phyloP scores from a whole-genome alignment of 306 rosid species.

The Ceratonia siliqua region DNA sequence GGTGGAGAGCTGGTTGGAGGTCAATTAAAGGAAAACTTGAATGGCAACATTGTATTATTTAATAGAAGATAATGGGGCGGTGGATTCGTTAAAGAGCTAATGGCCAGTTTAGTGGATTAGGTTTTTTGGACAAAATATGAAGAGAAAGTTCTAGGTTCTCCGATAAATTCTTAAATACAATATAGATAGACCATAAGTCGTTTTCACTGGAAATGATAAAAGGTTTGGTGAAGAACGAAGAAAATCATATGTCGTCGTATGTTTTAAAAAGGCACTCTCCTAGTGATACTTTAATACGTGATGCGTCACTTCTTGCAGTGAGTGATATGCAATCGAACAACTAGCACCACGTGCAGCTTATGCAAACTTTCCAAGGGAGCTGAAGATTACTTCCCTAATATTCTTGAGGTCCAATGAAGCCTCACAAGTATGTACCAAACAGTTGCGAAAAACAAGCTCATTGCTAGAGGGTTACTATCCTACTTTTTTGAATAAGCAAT shows the following conservation, averaged over 20 bases:
- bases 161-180: background rate
- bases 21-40: slow-evolving; percentile 29
- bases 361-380: background rate
- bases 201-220: slow-evolving; percentile 1
- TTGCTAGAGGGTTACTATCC: background rate
- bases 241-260: background rate
- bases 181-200: slow-evolving; percentile 15
- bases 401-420: background rate
- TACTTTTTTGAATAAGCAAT: background rate
- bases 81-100: slow-evolving; percentile 30
- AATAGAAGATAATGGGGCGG: slow-evolving; percentile 21
- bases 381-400: too few relatives aligned
- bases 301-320: slow-evolving; percentile 18
- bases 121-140: slow-evolving; percentile 26
- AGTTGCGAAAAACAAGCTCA: background rate
- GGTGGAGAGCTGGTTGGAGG: slow-evolving; percentile 27
- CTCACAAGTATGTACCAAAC: background rate
- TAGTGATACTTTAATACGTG: background rate
- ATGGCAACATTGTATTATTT: slow-evolving; percentile 5
- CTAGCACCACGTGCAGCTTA: background rate
- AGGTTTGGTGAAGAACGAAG: slow-evolving; percentile 6
- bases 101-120: slow-evolving; percentile 34
- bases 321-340: background rate
- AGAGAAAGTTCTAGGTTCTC: slow-evolving; percentile 19
- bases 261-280: background rate